Evolutionary conservation across 345 rosid species (phyloP), one percentile per base, ranked within the genome.

Genomic region (Lagerstroemia speciosa): DNA sequence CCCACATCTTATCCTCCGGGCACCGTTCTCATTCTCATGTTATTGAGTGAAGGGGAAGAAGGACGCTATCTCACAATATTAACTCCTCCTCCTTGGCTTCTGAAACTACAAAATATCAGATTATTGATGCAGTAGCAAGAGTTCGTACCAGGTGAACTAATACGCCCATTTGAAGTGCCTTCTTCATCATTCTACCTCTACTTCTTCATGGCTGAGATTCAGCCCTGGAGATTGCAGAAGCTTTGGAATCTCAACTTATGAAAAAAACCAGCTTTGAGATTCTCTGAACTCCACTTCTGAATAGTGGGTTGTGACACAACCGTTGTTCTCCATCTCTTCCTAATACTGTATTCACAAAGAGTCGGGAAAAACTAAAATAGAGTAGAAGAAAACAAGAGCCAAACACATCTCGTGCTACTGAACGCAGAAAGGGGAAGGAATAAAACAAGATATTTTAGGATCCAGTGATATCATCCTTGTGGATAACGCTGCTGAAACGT

Each of bases 401-500:
- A 66, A 31, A 46, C 78, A 74, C 66, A 72, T 46, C 75, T 77
- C n/a, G 80, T 73, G 52, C 76, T 76, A 74, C 77, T 75, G 75
- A 50, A 71, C 33, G 37, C 61, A 46, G 64, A 72, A 43, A 43
- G 52, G 77, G 64, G n/a, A 67, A 61, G 64, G 52, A 65, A n/a
- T n/a, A n/a, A 14, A 48, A 27, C 45, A 62, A 67, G 75, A 67
- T 17, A 34, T 20, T 52, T 2, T 10, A 36, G 66, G 68, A 52
- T 36, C 33, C 67, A 69, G n/a, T n/a, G n/a, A 40, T 22, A 37
- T 87, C 77, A 83, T 64, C 81, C 85, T 36, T 77, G 84, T 34
- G 78, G 83, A 65, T 81, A 81, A 64, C 71, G 78, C 57, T 71
- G 81, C 71, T 78, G 84, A 70, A 84, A 84, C 53, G 63, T 76